Conservation (phyloP, 192 early-diverging fungal species). For the Umbelopsis sp. region DNA sequence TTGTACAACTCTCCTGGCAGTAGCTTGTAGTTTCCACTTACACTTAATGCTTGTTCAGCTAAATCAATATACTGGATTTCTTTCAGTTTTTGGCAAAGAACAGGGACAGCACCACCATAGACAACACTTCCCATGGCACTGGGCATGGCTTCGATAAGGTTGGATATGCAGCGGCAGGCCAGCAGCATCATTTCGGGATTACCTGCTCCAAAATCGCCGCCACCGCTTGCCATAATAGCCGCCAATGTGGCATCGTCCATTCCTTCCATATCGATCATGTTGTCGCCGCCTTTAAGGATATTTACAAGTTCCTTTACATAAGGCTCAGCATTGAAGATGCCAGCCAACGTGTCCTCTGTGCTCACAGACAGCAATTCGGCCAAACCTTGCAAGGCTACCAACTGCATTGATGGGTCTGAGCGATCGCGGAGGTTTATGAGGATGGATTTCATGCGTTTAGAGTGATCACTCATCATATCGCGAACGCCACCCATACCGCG, state of each 20-base stretch:
- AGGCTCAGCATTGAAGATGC: conserved; percentile 65
- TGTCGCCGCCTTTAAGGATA: conserved; percentile 57
- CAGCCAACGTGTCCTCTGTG: conserved; percentile 69
- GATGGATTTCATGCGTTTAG: conserved; percentile 59
- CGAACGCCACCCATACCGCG: conserved; percentile 41
- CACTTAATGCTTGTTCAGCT: conserved; percentile 83
- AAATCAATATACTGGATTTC: conserved; percentile 93
- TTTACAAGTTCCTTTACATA: conserved; percentile 70
- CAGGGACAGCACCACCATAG: conserved; percentile 67
- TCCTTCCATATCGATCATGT: conserved; percentile 37
- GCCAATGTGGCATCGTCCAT: conserved; percentile 45
- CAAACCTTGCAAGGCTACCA: conserved; percentile 88
- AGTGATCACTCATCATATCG: conserved; percentile 41
- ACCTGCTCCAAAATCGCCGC: conserved; percentile 44
- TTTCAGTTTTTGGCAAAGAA: conserved; percentile 74
- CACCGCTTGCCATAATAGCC: conserved; percentile 45
- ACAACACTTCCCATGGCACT: conserved; percentile 63
- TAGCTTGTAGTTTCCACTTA: conserved; percentile 35
- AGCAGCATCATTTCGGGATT: conserved; percentile 85
- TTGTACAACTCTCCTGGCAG: too few species aligned
- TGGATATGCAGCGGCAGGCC: conserved; percentile 87
- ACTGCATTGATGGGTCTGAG: conserved; percentile 66
- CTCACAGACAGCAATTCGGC: conserved; percentile 76
- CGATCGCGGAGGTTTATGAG: conserved; percentile 58
- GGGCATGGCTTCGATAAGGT: conserved; percentile 89